Conservation (phyloP, 305 asterid species). For the Fraxinus greggii region DNA sequence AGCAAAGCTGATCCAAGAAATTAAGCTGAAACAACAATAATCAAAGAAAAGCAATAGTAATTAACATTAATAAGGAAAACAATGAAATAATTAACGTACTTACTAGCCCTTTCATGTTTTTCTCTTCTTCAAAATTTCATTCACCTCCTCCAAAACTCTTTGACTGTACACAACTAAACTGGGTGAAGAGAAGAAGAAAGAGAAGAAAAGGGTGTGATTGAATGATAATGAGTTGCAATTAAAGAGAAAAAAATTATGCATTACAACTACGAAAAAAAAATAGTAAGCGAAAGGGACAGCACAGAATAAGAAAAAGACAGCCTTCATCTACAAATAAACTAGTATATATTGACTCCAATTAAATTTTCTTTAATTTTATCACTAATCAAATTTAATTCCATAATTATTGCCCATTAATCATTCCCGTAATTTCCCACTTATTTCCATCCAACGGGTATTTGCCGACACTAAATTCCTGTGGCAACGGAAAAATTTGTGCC, state of each 20-base stretch:
- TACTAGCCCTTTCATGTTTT: constrained; percentile 92
- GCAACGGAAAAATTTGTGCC: constrained; percentile 16
- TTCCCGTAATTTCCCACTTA: constrained; percentile 31
- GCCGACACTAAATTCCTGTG: constrained; percentile 38
- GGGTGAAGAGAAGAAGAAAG: constrained; percentile 25
- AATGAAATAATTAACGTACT: constrained; percentile 67
- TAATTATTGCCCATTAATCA: constrained; percentile 38
- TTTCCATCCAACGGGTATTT: constrained; percentile 38
- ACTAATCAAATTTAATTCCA: constrained; percentile 20
- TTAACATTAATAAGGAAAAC: constrained; percentile 11
- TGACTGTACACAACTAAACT: constrained; percentile 39
- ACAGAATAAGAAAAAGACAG: constrained; percentile 38
- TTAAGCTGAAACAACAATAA: constrained; percentile 6
- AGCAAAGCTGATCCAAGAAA: constrained; percentile 25
- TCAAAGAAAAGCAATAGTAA: constrained; percentile 7
- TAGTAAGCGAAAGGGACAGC: constrained; percentile 46
- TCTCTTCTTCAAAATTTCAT: constrained; percentile 58
- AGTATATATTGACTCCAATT: constrained; percentile 2
- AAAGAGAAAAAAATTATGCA: constrained; percentile 33
- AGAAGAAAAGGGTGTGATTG: constrained; percentile 39
- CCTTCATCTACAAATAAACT: constrained; percentile 33
- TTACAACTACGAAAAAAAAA: constrained; percentile 14
- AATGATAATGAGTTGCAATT: constrained; percentile 63
- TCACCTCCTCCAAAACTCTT: constrained; percentile 41
- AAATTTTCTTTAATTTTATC: not conserved